phyloP scores from a whole-genome alignment of 2,329 filamentous ascomycete species.

The Ophidiomyces ophidiicola region DNA sequence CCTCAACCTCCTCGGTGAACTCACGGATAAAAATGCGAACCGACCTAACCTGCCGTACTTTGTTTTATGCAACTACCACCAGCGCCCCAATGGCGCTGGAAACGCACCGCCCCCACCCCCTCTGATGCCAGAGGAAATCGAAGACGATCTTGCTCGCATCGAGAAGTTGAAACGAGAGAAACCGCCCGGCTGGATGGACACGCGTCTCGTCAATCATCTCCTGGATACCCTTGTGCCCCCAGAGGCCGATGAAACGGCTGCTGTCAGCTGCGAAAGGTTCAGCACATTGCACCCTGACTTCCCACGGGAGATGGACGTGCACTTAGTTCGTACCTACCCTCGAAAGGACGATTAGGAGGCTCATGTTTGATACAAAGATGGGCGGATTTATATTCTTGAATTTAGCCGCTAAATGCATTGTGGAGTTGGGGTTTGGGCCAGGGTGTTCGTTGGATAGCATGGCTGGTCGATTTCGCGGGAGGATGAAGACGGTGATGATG shows the following conservation, averaged over 20 bases:
- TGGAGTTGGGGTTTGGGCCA: neutral
- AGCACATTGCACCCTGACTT: constrained; percentile 36
- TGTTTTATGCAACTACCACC: constrained; percentile 36
- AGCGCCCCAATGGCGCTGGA: constrained; percentile 31
- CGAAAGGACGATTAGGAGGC: constrained; percentile 11
- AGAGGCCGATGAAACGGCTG: constrained; percentile 5
- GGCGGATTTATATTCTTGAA: neutral
- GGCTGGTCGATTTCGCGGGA: neutral
- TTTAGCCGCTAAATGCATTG: neutral
- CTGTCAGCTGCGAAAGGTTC: constrained; percentile 25
- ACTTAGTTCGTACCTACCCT: constrained; percentile 28
- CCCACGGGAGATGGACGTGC: constrained; percentile 32
- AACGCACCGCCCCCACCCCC: constrained; percentile 32
- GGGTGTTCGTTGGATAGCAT: neutral
- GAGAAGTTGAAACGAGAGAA: constrained; percentile 28
- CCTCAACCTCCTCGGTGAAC: constrained; percentile 44
- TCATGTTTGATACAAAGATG: no score
- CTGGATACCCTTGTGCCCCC: constrained; percentile 22
- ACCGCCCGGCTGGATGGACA: constrained; percentile 32
- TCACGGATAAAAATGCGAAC: constrained; percentile 39
- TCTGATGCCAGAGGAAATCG: constrained; percentile 37
- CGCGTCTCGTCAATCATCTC: constrained; percentile 29
- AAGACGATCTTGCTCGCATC: constrained; percentile 35
- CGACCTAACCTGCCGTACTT: constrained; percentile 37
- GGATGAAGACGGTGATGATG: no score